These are phyloP conservation scores for Citrullus mucosospermus DNA, from an alignment of 306 rosid genomes.

Conservation along the genomic window DNA sequence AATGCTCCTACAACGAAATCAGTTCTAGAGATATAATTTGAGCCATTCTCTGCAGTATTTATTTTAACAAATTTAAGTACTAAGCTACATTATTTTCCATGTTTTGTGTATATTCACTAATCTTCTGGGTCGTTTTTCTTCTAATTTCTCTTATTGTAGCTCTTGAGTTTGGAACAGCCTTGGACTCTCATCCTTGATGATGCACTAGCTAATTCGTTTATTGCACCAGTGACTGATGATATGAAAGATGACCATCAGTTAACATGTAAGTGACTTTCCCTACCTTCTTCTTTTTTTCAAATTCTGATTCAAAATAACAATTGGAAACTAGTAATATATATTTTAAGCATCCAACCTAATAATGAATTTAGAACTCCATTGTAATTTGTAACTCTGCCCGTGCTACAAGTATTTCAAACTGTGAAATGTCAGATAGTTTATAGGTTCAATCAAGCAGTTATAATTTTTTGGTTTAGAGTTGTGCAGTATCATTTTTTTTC, in stretches of 20 bases:
- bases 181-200: constrained; percentile 91
- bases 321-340: not conserved
- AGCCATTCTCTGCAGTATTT: not conserved
- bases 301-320: not conserved
- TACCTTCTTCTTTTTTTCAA: not conserved
- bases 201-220: constrained; percentile 79
- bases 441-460: not conserved
- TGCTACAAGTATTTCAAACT: not conserved
- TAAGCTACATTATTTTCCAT: not conserved
- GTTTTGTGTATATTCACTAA: not conserved
- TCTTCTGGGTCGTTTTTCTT: not conserved
- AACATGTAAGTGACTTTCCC: constrained; percentile 41
- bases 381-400: not conserved
- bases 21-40: not conserved
- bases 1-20: no score
- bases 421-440: not conserved
- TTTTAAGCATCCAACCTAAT: not conserved
- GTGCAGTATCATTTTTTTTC: not conserved
- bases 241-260: constrained; percentile 73
- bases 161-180: constrained; percentile 61
- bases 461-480: not conserved
- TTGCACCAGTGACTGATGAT: constrained; percentile 84
- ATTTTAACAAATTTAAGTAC: not conserved
- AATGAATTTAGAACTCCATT: not conserved
- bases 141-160: constrained; percentile 33